Conservation (phyloP, 208 protist species). For the Angomonas deanei region DNA sequence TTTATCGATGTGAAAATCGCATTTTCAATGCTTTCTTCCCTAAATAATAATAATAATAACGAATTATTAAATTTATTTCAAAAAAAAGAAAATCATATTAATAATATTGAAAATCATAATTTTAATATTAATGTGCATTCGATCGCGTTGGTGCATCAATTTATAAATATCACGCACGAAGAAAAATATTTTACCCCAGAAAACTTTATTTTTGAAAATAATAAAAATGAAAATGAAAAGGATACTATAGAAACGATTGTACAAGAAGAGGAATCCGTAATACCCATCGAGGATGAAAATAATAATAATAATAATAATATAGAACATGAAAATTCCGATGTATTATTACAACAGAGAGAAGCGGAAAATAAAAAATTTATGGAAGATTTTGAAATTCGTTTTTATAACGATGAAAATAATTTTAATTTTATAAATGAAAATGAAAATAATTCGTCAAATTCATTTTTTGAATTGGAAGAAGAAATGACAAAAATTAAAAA, state of each 20-base stretch:
- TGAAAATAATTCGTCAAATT: neutral
- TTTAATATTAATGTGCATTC: slow-evolving; percentile 1
- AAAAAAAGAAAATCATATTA: neutral
- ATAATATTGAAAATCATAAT: neutral
- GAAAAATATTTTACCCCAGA: neutral
- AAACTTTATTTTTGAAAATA: neutral
- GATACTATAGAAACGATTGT: neutral
- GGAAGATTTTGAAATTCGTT: neutral
- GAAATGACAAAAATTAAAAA: neutral
- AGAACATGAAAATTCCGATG: neutral
- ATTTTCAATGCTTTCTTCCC: too few relatives aligned
- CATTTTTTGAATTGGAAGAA: neutral
- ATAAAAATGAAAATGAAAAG: neutral
- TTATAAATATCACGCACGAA: too few relatives aligned
- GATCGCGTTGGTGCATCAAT: too few relatives aligned
- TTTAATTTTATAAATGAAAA: neutral
- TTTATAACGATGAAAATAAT: neutral
- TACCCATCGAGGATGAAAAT: neutral
- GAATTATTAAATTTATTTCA: neutral
- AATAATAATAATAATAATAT: slow-evolving; percentile 1
- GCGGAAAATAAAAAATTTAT: neutral
- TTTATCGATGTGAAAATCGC: too few relatives aligned
- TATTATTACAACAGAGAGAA: too few relatives aligned
- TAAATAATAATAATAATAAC: too few relatives aligned
- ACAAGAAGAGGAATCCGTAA: neutral